Evolutionary conservation across 2,329 filamentous ascomycete genomes (phyloP).

Genomic region (Penicillium crustosum): DNA sequence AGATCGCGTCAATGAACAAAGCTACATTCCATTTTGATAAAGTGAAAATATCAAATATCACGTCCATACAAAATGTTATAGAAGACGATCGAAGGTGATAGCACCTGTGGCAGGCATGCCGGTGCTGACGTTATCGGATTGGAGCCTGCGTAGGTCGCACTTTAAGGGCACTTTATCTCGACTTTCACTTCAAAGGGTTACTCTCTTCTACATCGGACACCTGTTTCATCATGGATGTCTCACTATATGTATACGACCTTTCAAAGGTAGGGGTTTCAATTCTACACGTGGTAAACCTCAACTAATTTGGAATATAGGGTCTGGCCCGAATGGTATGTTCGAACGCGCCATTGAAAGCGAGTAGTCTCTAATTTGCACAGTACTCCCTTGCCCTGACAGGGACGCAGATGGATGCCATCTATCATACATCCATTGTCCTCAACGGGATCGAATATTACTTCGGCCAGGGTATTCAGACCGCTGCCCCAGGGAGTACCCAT

Average conservation of each 20-base stretch:
- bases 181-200: background rate
- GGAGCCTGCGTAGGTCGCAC: constrained; percentile 17
- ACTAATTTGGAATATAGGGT: constrained; percentile 44
- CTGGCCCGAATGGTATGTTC: constrained; percentile 52
- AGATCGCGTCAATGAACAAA: background rate
- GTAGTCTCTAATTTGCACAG: constrained; percentile 32
- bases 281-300: constrained; percentile 20
- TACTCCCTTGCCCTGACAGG: constrained; percentile 62
- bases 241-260: constrained; percentile 76
- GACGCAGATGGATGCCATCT: constrained; percentile 82
- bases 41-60: background rate
- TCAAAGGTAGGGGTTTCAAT: constrained; percentile 50
- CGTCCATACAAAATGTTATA: background rate
- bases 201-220: background rate
- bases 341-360: background rate
- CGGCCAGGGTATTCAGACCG: constrained; percentile 81
- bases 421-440: constrained; percentile 89
- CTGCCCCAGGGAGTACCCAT: constrained; percentile 78
- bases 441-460: constrained; percentile 87
- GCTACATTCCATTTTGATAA: background rate
- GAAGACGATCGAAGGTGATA: constrained; percentile 24
- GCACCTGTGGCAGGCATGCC: constrained; percentile 2
- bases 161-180: constrained; percentile 1
- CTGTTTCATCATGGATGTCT: constrained; percentile 63
- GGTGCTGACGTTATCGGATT: constrained; percentile 31